These are phyloP conservation scores for Penicillium chermesinum DNA, from an alignment of 495 filamentous ascomycete genomes.

Conservation along the genomic window DNA sequence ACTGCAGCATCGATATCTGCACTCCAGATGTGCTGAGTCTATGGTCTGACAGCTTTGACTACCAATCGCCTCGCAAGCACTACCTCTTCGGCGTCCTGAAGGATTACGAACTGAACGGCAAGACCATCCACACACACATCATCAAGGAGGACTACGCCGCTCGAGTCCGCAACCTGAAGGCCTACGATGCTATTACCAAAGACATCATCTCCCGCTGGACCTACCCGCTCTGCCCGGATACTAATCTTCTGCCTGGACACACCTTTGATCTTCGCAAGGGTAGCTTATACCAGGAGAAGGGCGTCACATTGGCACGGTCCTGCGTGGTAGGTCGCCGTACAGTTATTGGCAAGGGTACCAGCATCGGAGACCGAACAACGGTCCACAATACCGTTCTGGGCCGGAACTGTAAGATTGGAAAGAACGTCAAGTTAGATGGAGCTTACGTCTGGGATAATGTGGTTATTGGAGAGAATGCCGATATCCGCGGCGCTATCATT, in stretches of 20 bases:
- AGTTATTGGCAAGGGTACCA: conserved; percentile 71
- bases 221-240: conserved; percentile 91
- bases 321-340: conserved; percentile 59
- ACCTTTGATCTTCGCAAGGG: conserved; percentile 64
- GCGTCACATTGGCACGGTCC: conserved; percentile 65
- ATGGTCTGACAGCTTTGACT: conserved; percentile 98
- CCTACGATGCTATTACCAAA: conserved; percentile 85
- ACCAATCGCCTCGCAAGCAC: conserved; percentile 78
- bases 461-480: conserved; percentile 65
- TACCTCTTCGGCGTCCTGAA: conserved; percentile 90
- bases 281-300: conserved; percentile 64
- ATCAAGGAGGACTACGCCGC: conserved; percentile 72
- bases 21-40: conserved; percentile 89
- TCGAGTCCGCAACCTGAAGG: conserved; percentile 74
- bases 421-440: conserved; percentile 68
- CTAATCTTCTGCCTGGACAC: conserved; percentile 72
- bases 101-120: conserved; percentile 93
- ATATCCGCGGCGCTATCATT: conserved; percentile 68
- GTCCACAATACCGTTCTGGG: conserved; percentile 75
- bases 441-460: conserved; percentile 90
- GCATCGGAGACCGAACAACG: conserved; percentile 63
- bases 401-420: conserved; percentile 77
- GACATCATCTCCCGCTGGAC: conserved; percentile 86
- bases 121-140: conserved; percentile 90
- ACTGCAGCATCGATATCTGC: conserved; percentile 96